Conservation (phyloP, 768 basidiomycete genomes). For the Nidularia pulvinata region DNA sequence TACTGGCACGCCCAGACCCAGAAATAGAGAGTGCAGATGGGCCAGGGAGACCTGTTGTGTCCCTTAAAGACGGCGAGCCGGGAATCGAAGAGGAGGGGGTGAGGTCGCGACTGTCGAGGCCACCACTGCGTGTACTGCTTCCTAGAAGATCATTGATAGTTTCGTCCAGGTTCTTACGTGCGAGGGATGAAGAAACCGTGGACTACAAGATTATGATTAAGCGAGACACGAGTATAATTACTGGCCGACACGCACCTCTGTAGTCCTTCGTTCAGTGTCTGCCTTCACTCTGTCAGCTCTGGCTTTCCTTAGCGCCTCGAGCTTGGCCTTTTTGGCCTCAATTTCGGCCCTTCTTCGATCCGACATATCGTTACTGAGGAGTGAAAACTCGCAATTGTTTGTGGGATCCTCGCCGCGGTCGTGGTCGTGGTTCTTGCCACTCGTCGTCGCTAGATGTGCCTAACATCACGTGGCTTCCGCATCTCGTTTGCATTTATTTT, state of each 20-base stretch:
- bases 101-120: slow-evolving; percentile 58
- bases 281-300: slow-evolving; percentile 67
- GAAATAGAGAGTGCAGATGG: slow-evolving; percentile 31
- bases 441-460: too few species aligned
- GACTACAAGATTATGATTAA: too few species aligned
- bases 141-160: slow-evolving; percentile 64
- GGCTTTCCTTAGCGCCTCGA: slow-evolving; percentile 81
- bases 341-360: slow-evolving; percentile 84
- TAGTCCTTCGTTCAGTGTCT: slow-evolving; percentile 40
- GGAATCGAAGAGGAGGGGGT: slow-evolving; percentile 76
- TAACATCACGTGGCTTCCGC: too few species aligned
- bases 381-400: not conserved
- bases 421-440: too few species aligned
- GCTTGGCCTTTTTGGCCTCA: slow-evolving; percentile 86
- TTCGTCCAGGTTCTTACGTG: slow-evolving; percentile 63
- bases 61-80: slow-evolving; percentile 59
- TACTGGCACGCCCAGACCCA: slow-evolving; percentile 64
- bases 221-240: too few species aligned
- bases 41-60: slow-evolving; percentile 30
- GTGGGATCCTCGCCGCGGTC: not conserved
- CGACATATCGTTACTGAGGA: slow-evolving; percentile 30
- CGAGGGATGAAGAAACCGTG: slow-evolving; percentile 23
- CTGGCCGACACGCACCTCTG: slow-evolving; percentile 26
- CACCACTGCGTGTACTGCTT: slow-evolving; percentile 30
- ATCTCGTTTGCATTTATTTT: too few species aligned